Evolutionary conservation across 192 early-diverging fungal species (phyloP).

Genomic region (Chytriomyces sp.): DNA sequence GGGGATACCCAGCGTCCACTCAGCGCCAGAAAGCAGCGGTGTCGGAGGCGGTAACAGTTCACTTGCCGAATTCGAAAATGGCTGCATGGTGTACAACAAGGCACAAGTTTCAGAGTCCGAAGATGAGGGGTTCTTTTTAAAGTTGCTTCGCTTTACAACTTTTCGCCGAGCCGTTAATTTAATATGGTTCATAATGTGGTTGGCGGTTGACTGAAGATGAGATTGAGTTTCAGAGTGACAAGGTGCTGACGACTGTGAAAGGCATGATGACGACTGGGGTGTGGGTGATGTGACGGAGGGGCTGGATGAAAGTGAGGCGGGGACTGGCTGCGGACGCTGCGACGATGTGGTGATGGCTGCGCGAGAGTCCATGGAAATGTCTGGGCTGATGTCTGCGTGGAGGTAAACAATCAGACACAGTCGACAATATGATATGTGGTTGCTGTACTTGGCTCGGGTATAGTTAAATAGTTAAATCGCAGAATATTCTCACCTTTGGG

Average conservation of each 20-base stretch:
- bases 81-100: not conserved
- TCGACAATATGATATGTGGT: not conserved
- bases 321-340: not conserved
- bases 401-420: not conserved
- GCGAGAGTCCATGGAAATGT: not conserved
- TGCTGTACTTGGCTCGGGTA: not conserved
- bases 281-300: not conserved
- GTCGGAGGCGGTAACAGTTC: not conserved
- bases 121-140: slow-evolving; percentile 1
- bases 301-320: not conserved
- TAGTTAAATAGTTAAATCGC: not conserved
- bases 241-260: too few relatives aligned
- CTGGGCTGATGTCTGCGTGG: not conserved
- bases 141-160: too few relatives aligned
- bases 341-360: not conserved
- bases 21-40: not conserved
- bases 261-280: too few relatives aligned
- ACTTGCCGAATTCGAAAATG: not conserved
- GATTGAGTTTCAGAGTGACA: too few relatives aligned
- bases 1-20: not conserved
- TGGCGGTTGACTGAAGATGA: too few relatives aligned
- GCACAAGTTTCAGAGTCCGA: not conserved
- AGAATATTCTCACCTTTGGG: not conserved
- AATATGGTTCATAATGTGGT: too few relatives aligned
- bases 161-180: too few relatives aligned